Conservation (phyloP, 1,139 yeast genomes). For the Arxiozyma slooffiae region DNA sequence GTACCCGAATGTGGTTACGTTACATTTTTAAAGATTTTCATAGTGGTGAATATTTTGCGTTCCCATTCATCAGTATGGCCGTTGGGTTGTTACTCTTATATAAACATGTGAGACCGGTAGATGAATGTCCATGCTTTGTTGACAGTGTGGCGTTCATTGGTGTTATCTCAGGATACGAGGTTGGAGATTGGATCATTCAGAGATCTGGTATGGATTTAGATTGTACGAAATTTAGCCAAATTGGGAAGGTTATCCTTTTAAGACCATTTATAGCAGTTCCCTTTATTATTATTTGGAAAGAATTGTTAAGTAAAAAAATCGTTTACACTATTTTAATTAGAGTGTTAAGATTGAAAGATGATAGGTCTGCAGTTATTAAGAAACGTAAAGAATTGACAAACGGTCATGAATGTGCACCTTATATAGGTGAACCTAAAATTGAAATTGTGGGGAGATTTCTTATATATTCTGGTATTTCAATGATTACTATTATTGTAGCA, state of each 20-base stretch:
- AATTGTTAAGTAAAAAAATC: slow-evolving; percentile 22
- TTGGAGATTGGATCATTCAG: slow-evolving; percentile 25
- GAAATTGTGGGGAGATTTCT: slow-evolving; percentile 26
- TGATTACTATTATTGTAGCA: slow-evolving; percentile 19
- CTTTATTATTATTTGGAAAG: slow-evolving; percentile 26
- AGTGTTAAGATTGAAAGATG: slow-evolving; percentile 18
- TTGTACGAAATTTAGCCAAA: slow-evolving; percentile 9
- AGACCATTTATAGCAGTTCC: slow-evolving; percentile 25
- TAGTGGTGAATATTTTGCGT: slow-evolving; percentile 26
- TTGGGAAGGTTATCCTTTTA: slow-evolving; percentile 11
- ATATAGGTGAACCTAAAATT: slow-evolving; percentile 23
- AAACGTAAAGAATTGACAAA: slow-evolving; percentile 7
- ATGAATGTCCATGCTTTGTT: slow-evolving; percentile 92
- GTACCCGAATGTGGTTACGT: slow-evolving; percentile 32
- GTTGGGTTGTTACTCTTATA: slow-evolving; percentile 46
- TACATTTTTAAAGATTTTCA: slow-evolving; percentile 12
- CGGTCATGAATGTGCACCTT: slow-evolving; percentile 15
- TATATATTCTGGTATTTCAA: slow-evolving; percentile 28
- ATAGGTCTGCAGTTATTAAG: slow-evolving; percentile 13
- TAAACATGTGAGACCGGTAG: slow-evolving; percentile 77
- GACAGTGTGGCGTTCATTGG: slow-evolving; percentile 93
- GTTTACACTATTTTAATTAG: slow-evolving; percentile 17
- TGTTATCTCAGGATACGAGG: slow-evolving; percentile 60
- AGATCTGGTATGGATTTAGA: slow-evolving; percentile 6
- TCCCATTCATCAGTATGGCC: slow-evolving; percentile 36